These are phyloP conservation scores for Aquilaria sinensis DNA, from an alignment of 345 rosid genomes.

Conservation along the genomic window DNA sequence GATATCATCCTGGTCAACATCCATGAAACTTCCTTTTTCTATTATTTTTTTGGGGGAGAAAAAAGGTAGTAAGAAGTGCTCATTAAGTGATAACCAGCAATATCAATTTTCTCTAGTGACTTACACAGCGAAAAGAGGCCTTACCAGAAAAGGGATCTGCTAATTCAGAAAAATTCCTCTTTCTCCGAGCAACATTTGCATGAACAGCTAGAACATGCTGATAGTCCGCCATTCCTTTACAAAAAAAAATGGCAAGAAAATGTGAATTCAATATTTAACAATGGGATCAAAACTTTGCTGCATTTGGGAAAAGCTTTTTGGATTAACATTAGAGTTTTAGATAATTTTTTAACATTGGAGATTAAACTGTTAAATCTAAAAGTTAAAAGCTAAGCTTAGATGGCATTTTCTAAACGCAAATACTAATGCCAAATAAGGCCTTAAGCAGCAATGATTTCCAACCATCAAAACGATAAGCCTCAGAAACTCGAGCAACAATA, in stretches of 20 bases:
- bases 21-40: conserved; percentile 59
- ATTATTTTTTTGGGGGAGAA: conserved; percentile 4
- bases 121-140: conserved; percentile 3
- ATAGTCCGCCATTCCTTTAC: conserved; percentile 84
- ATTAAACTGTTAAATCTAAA: too few relatives aligned
- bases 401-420: too few relatives aligned
- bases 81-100: not conserved
- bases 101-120: not conserved
- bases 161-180: conserved; percentile 59
- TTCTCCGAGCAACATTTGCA: conserved; percentile 59
- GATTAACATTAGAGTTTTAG: too few relatives aligned
- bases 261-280: not conserved
- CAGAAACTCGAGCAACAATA: conserved; percentile 61
- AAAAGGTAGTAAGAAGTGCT: not conserved
- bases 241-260: conserved; percentile 6
- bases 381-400: too few relatives aligned
- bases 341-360: too few relatives aligned
- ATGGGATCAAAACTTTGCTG: not conserved
- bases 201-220: conserved; percentile 93
- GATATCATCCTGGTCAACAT: conserved; percentile 68
- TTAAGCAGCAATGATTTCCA: conserved; percentile 7
- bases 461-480: conserved; percentile 77
- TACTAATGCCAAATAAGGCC: not conserved
- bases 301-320: not conserved
- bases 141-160: conserved; percentile 47